Base-by-base conservation (phyloP, 2,329 filamentous ascomycete genomes). In the Pseudogymnoascus sp. region DNA sequence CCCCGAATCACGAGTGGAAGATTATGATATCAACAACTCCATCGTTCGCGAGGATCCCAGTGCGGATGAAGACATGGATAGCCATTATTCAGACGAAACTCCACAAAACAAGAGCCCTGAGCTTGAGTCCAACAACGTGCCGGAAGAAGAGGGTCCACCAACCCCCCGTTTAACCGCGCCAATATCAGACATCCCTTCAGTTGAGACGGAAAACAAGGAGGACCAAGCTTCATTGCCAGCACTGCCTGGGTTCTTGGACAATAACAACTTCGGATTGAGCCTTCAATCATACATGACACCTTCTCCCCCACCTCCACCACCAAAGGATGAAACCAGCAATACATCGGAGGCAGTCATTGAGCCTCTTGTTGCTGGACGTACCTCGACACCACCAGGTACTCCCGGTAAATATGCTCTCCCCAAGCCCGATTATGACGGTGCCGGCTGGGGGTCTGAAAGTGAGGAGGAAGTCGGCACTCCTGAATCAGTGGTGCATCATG, bases 401-500 rank as follows among this genome's bases (percentile, higher is more conserved):
- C 49, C 49, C n/a, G 16, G 29, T 1, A 55, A 55, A 55, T 74
- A 77, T 63, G 72, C 70, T 10, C 71, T 82, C 11, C 81, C 82
- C 39, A 89, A 81, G 74, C 84, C 79, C 29, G 83, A 85, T 63
- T 87, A 89, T 71, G 80, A 87, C 69, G 81, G 88, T 63, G 78
- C 83, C 63, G 81, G 84, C 61, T 83, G 84, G 81, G 82, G 83
- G 7, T 77, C 80, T 21, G 78, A 81, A 33, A 81, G 83, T 58
- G 81, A 78, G 62, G 79, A 82, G 1, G 86, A 88, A 65, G 85
- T 85, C 8, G 83, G 85, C 35, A 95, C 91, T 6, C 92, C 93
- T 12, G 90, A 92, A 59, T 97, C 93, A 6, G 92, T 97, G 21
- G 93, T 97, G 66, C 89, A 90, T 65, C 90, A 92, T 70, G 85